Base-by-base conservation (phyloP, 179 eudicot species). In the Gypsophila paniculata region DNA sequence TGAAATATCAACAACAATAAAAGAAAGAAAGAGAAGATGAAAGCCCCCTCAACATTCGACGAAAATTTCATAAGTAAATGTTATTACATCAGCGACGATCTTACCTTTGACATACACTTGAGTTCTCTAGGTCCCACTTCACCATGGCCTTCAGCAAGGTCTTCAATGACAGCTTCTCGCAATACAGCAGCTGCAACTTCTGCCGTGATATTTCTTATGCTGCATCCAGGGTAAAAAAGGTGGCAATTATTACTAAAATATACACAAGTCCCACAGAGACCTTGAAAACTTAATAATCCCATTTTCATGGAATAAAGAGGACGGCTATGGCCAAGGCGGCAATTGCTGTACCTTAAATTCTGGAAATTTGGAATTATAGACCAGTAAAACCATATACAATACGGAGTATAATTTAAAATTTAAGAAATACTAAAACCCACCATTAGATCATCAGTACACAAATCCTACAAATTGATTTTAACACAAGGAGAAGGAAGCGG, bases 141-240 rank as follows among this genome's bases (percentile, higher is more conserved):
- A 68, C 89, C 84, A 61, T 87, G 87, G 53, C 99, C 99, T 81
- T 94, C 99, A 55, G 99, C 97, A 59, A 94, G 80, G 21, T 82
- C 89, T 73, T 87, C 96, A 44, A 81, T 85, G 74, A 88, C 86
- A 54, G 99, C 99, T 75, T 89, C 86, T 68, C 77, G 86, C 72
- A 94, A 3, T 57, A 94, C 96, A 68, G 96, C 94, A 73, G 96
- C 94, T 77, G 83, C 99, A 75, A 94, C 99, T 77, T 94, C 90
- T 60, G 96, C 96, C 18, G 99, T 94, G 58, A 93, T 93, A 67
- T 91, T 86, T 80, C 98, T 78, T 77, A 94, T 94, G 74, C 99
- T 94, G 89, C 82, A 86, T 29, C 42, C 3, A 7, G 42, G 42
- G 42, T 3, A 2, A 2, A 3, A 2, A 36, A 36, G 42, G 42